Evolutionary conservation across 352 stramenopile species (phyloP).

Genomic region (Pythium aristosporum): DNA sequence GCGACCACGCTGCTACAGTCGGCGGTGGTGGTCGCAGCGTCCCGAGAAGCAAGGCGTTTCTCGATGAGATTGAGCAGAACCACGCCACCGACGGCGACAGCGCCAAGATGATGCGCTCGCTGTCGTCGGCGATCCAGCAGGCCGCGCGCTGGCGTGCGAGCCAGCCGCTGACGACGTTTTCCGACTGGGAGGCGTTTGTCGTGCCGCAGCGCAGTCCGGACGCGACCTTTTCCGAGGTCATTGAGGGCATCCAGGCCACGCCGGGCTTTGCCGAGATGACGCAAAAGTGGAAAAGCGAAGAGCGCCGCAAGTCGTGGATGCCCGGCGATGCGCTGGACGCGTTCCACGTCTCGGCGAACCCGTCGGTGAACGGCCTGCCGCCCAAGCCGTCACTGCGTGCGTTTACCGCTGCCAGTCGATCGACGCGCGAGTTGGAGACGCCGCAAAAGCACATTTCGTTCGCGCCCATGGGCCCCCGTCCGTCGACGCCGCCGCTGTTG

Average conservation of each 20-base stretch:
- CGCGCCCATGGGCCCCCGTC: slow-evolving; percentile 2
- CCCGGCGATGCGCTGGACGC: slow-evolving; percentile 38
- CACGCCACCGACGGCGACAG: slow-evolving; percentile 52
- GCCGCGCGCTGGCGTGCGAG: slow-evolving; percentile 77
- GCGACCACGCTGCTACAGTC: slow-evolving; percentile 39
- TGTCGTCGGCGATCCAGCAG: slow-evolving; percentile 76
- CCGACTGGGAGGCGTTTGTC: slow-evolving; percentile 63
- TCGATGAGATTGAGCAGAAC: slow-evolving; percentile 76
- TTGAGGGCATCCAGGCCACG: slow-evolving; percentile 51
- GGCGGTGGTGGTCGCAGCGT: slow-evolving; percentile 3
- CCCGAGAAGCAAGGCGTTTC: slow-evolving; percentile 32
- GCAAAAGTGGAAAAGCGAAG: slow-evolving; percentile 51
- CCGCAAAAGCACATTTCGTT: slow-evolving; percentile 32
- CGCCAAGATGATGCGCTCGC: slow-evolving; percentile 68
- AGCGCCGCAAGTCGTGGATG: slow-evolving; percentile 78
- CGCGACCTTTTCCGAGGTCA: slow-evolving; percentile 75
- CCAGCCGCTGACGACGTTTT: slow-evolving; percentile 65
- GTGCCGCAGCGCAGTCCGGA: slow-evolving; percentile 50
- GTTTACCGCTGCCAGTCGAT: slow-evolving; percentile 23
- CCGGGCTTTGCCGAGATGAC: slow-evolving; percentile 50
- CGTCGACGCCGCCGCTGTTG: slow-evolving; percentile 1
- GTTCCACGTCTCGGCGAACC: neutral
- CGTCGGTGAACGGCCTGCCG: slow-evolving; percentile 2
- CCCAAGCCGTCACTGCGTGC: slow-evolving; percentile 24
- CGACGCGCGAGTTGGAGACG: slow-evolving; percentile 25